These are phyloP conservation scores for Mycena haematopus DNA, from an alignment of 768 basidiomycete genomes.

Conservation along the genomic window DNA sequence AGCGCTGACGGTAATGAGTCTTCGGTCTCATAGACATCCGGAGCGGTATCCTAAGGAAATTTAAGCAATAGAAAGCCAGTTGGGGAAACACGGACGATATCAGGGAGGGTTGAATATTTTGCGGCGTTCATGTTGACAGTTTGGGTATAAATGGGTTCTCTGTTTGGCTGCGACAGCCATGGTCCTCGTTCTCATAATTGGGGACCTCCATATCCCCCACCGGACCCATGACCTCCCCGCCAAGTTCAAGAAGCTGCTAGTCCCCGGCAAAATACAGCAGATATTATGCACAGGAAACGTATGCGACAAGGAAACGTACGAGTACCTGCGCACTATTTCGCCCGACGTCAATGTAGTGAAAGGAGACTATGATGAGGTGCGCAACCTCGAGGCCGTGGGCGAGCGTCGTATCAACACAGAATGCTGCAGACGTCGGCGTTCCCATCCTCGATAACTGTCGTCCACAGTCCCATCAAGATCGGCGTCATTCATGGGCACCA, in stretches of 20 bases:
- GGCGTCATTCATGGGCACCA: slow-evolving; percentile 96
- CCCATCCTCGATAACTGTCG: slow-evolving; percentile 80
- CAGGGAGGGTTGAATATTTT: slow-evolving; percentile 91
- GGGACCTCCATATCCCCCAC: slow-evolving; percentile 96
- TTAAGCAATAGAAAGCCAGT: slow-evolving; percentile 17
- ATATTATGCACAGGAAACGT: slow-evolving; percentile 98
- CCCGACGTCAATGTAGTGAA: slow-evolving; percentile 90
- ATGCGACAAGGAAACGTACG: slow-evolving; percentile 96
- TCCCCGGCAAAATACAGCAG: slow-evolving; percentile 97
- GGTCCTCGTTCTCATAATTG: slow-evolving; percentile 95
- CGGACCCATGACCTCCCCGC: slow-evolving; percentile 87
- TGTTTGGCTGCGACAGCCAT: slow-evolving; percentile 44
- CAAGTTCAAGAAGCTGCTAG: slow-evolving; percentile 96
- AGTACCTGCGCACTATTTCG: slow-evolving; percentile 93
- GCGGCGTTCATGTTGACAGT: slow-evolving; percentile 58
- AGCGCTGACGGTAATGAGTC: slow-evolving; percentile 67
- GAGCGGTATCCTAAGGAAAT: slow-evolving; percentile 77
- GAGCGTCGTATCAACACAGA: not conserved
- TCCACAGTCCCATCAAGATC: slow-evolving; percentile 86
- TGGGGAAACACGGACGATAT: slow-evolving; percentile 70
- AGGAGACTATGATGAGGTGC: slow-evolving; percentile 96
- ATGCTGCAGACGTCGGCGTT: slow-evolving; percentile 63
- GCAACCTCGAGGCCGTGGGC: slow-evolving; percentile 26
- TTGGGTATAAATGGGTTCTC: slow-evolving; percentile 6
- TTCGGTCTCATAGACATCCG: slow-evolving; percentile 91